Conservation (phyloP, 148 eudicot genomes). For the Nepenthes gracilis region DNA sequence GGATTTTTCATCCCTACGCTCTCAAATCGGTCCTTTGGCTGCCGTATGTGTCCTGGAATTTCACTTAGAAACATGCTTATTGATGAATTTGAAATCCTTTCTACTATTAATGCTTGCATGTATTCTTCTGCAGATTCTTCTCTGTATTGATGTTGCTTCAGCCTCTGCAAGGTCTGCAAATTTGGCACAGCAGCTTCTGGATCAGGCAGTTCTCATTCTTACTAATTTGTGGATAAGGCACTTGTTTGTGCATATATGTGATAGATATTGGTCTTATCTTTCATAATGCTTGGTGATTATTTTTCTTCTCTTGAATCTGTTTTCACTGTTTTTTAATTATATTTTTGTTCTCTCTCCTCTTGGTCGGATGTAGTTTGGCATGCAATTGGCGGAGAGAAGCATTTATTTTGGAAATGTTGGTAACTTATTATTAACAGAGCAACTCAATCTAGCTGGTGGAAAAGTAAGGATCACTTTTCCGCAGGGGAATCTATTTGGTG, state of each 20-base stretch:
- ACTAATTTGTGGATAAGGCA: constrained; percentile 4
- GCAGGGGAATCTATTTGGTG: too few species aligned
- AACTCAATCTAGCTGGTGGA: too few species aligned
- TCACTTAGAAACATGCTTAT: background rate
- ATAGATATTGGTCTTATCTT: background rate
- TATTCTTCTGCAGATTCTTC: constrained; percentile 50
- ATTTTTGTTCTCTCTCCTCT: too few species aligned
- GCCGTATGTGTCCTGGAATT: constrained; percentile 42
- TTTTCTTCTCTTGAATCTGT: too few species aligned
- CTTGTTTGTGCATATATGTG: constrained; percentile 6
- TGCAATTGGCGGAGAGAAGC: too few species aligned
- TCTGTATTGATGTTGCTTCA: constrained; percentile 89
- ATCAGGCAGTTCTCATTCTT: constrained; percentile 48
- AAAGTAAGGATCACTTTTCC: too few species aligned
- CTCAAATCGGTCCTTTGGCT: constrained; percentile 83
- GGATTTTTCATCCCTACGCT: constrained; percentile 61
- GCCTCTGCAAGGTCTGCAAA: constrained; percentile 59
- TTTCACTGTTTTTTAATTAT: too few species aligned
- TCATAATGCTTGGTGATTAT: too few species aligned
- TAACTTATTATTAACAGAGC: too few species aligned
- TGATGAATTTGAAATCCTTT: background rate
- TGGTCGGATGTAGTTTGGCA: too few species aligned
- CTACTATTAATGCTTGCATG: background rate
- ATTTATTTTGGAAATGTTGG: too few species aligned
- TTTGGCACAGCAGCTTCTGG: constrained; percentile 65